Evolutionary conservation across 1,284 basidiomycete species (phyloP).

Genomic region (Ganoderma resinaceum): DNA sequence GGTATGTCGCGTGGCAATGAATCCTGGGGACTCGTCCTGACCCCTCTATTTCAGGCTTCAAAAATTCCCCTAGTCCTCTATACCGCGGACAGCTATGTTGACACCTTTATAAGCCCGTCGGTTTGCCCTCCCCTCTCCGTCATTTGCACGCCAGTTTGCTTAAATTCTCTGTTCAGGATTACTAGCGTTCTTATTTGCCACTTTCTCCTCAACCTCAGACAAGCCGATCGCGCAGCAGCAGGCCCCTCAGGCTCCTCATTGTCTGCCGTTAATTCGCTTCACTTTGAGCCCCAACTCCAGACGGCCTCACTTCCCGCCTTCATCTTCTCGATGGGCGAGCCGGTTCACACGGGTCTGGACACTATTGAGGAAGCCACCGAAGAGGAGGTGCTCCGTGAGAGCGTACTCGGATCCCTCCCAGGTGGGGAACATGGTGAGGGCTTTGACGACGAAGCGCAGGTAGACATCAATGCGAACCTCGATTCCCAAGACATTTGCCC

Average conservation of each 20-base stretch:
- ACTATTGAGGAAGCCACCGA: neutral
- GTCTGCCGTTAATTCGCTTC: neutral
- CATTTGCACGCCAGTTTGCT: neutral
- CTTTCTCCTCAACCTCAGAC: neutral
- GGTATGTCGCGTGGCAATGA: neutral
- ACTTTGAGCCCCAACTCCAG: neutral
- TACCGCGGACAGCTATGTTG: neutral
- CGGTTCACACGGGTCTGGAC: neutral
- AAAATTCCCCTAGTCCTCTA: neutral
- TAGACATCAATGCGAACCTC: too few relatives aligned
- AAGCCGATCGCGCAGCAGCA: neutral
- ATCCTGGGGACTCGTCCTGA: neutral
- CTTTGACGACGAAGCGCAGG: neutral
- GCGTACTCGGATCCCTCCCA: neutral
- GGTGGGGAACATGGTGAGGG: neutral
- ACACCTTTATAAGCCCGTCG: neutral
- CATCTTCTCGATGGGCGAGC: neutral
- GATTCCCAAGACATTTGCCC: too few relatives aligned
- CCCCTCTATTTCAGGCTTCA: neutral
- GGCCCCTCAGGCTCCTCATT: neutral
- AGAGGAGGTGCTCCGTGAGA: slow-evolving; percentile 2
- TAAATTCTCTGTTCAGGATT: neutral
- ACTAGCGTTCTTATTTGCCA: neutral
- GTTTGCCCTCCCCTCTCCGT: neutral
- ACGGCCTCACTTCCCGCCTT: neutral